Percentiles rank a stretch among this genome's conserved stretches.
phyloP scores from a whole-genome alignment of 1,284 basidiomycete genomes.

The Ustanciosporium gigantosporum region DNA sequence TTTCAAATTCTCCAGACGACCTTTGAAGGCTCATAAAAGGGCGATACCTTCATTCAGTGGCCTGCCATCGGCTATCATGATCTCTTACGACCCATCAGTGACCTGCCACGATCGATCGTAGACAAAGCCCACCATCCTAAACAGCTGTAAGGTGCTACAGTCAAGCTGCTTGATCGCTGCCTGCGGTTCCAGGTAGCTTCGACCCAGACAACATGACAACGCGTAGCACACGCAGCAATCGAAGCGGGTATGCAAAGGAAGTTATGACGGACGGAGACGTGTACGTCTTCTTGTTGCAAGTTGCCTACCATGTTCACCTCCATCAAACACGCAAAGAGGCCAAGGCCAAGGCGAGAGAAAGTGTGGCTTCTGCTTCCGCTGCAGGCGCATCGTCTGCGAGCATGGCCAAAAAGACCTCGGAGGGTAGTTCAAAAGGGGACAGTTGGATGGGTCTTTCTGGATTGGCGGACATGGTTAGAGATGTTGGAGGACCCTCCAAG shows the following conservation, averaged over 20 bases:
- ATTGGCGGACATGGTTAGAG: constrained; percentile 47
- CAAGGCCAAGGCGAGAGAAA: constrained; percentile 27
- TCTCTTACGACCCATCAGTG: no score
- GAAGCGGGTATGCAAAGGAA: constrained; percentile 19
- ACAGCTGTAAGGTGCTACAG: no score
- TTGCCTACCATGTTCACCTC: constrained; percentile 44
- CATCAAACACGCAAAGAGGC: constrained; percentile 15
- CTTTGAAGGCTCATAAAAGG: no score
- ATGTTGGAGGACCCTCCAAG: constrained; percentile 40
- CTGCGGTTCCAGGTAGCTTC: no score
- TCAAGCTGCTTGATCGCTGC: no score
- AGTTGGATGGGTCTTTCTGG: constrained; percentile 48
- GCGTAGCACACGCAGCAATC: constrained; percentile 39
- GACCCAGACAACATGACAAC: no score
- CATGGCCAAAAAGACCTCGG: constrained; percentile 16
- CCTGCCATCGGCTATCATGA: no score
- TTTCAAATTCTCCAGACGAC: no score
- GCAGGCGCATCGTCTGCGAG: constrained; percentile 3
- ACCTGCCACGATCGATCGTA: no score
- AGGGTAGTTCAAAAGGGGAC: constrained; percentile 20
- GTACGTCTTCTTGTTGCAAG: constrained; percentile 56
- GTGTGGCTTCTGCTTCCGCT: constrained; percentile 2
- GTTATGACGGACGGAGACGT: constrained; percentile 56
- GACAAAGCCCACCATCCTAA: no score
- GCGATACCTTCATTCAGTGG: no score